These are phyloP conservation scores for Tetracentron sinense DNA, from an alignment of 164 flowering plant species.

Conservation along the genomic window DNA sequence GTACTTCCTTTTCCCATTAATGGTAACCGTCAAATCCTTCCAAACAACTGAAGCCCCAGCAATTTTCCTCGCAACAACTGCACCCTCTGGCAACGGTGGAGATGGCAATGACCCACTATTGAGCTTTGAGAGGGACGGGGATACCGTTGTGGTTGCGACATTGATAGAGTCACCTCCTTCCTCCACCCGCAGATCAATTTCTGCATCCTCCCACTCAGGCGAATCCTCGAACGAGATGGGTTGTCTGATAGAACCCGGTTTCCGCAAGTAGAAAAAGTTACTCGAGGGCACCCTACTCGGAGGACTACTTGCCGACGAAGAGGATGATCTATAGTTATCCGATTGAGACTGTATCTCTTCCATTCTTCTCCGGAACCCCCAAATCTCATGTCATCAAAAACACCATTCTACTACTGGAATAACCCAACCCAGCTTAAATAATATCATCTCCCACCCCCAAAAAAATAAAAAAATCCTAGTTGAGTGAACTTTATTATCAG, in stretches of 20 bases:
- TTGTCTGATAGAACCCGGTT: slow-evolving; percentile 78
- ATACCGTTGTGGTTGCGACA: slow-evolving; percentile 55
- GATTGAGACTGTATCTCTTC: slow-evolving; percentile 96
- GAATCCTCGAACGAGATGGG: slow-evolving; percentile 98
- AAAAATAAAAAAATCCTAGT: no score
- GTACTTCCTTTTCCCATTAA: slow-evolving; percentile 87
- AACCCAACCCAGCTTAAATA: background rate
- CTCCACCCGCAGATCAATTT: slow-evolving; percentile 66
- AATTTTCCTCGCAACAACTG: slow-evolving; percentile 49
- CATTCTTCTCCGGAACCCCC: slow-evolving; percentile 22
- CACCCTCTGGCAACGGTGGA: slow-evolving; percentile 59
- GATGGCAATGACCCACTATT: slow-evolving; percentile 87
- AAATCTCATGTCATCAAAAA: background rate
- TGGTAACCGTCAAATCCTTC: slow-evolving; percentile 91
- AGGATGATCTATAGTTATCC: slow-evolving; percentile 89
- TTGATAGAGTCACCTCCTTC: slow-evolving; percentile 70
- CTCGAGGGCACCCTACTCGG: slow-evolving; percentile 79
- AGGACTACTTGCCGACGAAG: slow-evolving; percentile 95
- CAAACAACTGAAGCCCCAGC: slow-evolving; percentile 88
- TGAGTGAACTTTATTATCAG: background rate
- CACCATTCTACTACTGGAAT: background rate
- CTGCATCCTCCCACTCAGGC: slow-evolving; percentile 97
- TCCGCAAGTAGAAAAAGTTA: slow-evolving; percentile 79
- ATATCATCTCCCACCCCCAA: background rate
- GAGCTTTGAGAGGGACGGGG: slow-evolving; percentile 79